Conservation (phyloP, 345 rosid genomes). For the Nasturtium officinale region DNA sequence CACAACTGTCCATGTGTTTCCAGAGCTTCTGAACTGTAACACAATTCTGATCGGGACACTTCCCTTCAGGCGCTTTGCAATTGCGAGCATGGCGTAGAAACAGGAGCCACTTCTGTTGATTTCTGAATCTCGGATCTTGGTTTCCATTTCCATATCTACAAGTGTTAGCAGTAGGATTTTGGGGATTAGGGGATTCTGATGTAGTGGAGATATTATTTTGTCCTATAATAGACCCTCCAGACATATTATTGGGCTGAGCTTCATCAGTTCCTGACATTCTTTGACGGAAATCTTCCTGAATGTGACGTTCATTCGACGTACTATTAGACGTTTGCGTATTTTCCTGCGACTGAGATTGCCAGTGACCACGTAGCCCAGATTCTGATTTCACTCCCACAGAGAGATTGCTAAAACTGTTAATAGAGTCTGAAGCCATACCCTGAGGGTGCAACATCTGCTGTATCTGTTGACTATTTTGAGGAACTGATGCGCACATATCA, state of each 20-base stretch:
- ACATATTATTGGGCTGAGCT: constrained; percentile 72
- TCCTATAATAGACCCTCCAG: constrained; percentile 64
- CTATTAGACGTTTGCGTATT: constrained; percentile 51
- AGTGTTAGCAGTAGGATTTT: constrained; percentile 47
- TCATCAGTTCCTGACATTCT: constrained; percentile 75
- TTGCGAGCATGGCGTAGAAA: constrained; percentile 85
- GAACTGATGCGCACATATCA: constrained; percentile 51
- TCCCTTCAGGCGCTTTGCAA: constrained; percentile 88
- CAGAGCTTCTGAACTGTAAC: constrained; percentile 67
- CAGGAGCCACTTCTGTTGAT: constrained; percentile 91
- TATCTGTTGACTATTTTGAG: constrained; percentile 67
- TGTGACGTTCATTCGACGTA: constrained; percentile 61
- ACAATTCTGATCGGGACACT: constrained; percentile 70
- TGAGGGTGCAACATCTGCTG: constrained; percentile 71
- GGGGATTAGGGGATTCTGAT: constrained; percentile 48
- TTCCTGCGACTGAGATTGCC: constrained; percentile 70
- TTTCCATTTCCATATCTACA: constrained; percentile 61
- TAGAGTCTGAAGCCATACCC: constrained; percentile 62
- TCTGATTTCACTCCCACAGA: constrained; percentile 63
- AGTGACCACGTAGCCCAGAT: constrained; percentile 59
- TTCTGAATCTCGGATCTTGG: constrained; percentile 68
- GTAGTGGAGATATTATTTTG: constrained; percentile 52
- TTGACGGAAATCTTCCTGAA: constrained; percentile 79
- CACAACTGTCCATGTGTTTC: constrained; percentile 83
- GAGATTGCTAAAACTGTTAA: constrained; percentile 53